A percentile compares a stretch with the other conserved stretches of the same genome.
These are phyloP conservation scores for Pseudopyricularia javanii DNA, from an alignment of 2,329 filamentous ascomycete genomes.

Conservation along the genomic window DNA sequence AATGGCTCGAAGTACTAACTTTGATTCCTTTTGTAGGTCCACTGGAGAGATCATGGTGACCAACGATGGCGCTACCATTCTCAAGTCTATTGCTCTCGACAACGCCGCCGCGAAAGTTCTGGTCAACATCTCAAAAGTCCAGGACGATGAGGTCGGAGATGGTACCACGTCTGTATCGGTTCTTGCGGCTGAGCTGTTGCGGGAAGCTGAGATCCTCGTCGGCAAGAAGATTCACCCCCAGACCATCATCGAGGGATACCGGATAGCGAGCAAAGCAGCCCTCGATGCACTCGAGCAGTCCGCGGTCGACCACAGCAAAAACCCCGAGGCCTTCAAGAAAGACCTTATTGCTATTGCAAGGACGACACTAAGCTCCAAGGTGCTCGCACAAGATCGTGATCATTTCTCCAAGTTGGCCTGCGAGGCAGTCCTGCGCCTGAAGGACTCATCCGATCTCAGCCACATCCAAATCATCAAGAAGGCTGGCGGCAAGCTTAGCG, in stretches of 20 bases:
- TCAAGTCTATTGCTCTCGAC: slow-evolving; percentile 96
- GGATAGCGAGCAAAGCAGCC: slow-evolving; percentile 88
- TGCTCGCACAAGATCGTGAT: slow-evolving; percentile 83
- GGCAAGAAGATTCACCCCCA: slow-evolving; percentile 98
- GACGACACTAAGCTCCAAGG: slow-evolving; percentile 95
- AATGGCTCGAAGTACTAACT: background rate
- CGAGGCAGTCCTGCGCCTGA: slow-evolving; percentile 82
- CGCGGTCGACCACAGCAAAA: slow-evolving; percentile 81
- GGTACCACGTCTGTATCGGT: slow-evolving; percentile 97
- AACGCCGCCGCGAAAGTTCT: slow-evolving; percentile 97
- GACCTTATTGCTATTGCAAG: slow-evolving; percentile 84
- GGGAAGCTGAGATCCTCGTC: slow-evolving; percentile 93
- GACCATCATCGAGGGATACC: slow-evolving; percentile 97
- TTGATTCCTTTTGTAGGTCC: slow-evolving; percentile 42
- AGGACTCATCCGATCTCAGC: slow-evolving; percentile 83
- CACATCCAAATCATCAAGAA: slow-evolving; percentile 99
- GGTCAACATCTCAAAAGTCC: slow-evolving; percentile 98
- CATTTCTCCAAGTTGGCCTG: slow-evolving; percentile 85
- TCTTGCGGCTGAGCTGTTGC: slow-evolving; percentile 83
- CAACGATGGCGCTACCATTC: slow-evolving; percentile 95
- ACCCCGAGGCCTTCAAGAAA: slow-evolving; percentile 72
- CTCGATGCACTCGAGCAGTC: slow-evolving; percentile 71
- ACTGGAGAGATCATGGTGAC: slow-evolving; percentile 97
- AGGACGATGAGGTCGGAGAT: slow-evolving; percentile 97
- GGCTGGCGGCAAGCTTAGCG: slow-evolving; percentile 89